Conservation (phyloP, 2,329 filamentous ascomycete genomes). For the Bipolaris oryzae region DNA sequence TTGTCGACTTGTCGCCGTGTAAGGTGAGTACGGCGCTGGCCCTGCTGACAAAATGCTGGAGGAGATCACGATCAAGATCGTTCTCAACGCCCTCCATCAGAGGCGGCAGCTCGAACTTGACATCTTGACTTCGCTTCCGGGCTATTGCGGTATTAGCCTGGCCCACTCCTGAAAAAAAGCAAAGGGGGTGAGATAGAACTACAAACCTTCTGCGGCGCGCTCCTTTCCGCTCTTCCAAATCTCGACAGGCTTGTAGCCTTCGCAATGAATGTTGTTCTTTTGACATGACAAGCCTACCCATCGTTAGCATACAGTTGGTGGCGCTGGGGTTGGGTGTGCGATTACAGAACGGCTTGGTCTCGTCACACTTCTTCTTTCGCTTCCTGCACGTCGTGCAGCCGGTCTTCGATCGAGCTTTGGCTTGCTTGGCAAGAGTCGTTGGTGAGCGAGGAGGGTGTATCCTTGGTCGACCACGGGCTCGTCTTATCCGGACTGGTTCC, state of each 20-base stretch:
- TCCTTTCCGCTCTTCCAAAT: conserved; percentile 87
- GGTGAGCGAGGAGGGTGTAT: conserved; percentile 74
- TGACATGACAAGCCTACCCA: conserved; percentile 78
- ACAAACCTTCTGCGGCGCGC: conserved; percentile 67
- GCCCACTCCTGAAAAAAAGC: neutral
- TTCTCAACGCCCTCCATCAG: conserved; percentile 84
- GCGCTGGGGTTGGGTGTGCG: conserved; percentile 1
- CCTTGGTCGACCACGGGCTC: conserved; percentile 74
- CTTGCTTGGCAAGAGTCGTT: conserved; percentile 68
- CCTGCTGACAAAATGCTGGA: conserved; percentile 80
- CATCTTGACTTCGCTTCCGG: conserved; percentile 41
- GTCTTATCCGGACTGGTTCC: conserved; percentile 46
- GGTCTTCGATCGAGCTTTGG: conserved; percentile 71
- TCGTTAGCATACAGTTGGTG: conserved; percentile 28
- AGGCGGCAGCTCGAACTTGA: conserved; percentile 57
- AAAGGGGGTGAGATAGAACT: neutral
- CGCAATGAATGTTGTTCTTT: conserved; percentile 90
- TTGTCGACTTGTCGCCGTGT: conserved; percentile 74
- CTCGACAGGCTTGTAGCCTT: conserved; percentile 85
- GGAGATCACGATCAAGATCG: conserved; percentile 76
- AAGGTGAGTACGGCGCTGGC: conserved; percentile 82
- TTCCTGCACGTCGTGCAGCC: conserved; percentile 65
- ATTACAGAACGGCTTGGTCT: conserved; percentile 54
- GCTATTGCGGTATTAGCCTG: conserved; percentile 36
- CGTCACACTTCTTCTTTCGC: conserved; percentile 66